Base-by-base conservation (phyloP, 495 filamentous ascomycete species). In the Daldinia grandis region DNA sequence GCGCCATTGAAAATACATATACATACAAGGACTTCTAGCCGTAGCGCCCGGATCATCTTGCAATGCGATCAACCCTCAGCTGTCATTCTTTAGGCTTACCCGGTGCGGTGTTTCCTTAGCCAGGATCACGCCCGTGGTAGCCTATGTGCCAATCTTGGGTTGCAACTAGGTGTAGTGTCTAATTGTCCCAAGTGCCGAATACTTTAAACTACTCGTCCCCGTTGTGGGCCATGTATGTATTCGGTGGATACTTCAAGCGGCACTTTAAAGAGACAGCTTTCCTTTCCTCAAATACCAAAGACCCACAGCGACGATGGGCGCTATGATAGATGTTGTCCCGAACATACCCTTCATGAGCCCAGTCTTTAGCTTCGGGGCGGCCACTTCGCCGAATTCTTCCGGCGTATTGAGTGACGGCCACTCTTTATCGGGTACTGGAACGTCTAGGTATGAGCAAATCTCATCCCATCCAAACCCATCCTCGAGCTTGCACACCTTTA, bases 391-490 rank as follows among this genome's bases (percentile, higher is more conserved):
- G 35, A 78, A 78, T 19, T 76, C 70, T 33, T 76, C 74, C 9
- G 69, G 64, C 4, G 62, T 74, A 19, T 78, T 69, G 6, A 64
- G 55, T 5, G 72, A 55, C 1, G 74, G 74, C 74, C 74, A 76
- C 3, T 71, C 42, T 10, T 30, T 28, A 35, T 79, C 74, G 9
- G 77, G 77, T 24, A 77, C 51, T 1, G 73, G 75, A 33, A 74
- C 67, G 5, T 66, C 73, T 25, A 79, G 19, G 25, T 65, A 76
- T 5, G 76, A 73, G 51, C 76, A 78, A 9, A 78, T 54, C 27
- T 78, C 72, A 4, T 76, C 62, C 76, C 76, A 78, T n/a, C 75
- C 76, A 28, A 76, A 69, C 9, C 76, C 76, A 57, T 78, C 76
- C 50, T 78, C 76, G 8, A 78, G 74, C 35, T 62, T 74, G 64